Conservation (phyloP, 2,329 filamentous ascomycete species). For the Capronia epimyces region DNA sequence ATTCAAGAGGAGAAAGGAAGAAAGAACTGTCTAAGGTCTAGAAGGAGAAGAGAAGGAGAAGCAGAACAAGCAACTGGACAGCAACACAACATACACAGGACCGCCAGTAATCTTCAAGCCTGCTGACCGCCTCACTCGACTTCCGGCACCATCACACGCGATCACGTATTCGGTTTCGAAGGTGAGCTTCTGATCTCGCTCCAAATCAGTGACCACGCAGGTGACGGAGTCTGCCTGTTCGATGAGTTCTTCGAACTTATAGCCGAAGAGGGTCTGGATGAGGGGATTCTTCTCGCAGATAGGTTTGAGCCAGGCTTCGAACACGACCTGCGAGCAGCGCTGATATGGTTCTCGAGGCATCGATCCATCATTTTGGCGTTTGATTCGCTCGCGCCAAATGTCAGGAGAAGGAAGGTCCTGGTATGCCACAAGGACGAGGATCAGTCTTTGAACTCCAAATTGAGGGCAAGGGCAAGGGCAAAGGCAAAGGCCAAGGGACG, state of each 20-base stretch:
- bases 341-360: conserved; percentile 33
- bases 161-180: conserved; percentile 29
- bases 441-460: too few relatives aligned
- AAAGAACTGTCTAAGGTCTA: neutral
- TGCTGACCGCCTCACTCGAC: conserved; percentile 27
- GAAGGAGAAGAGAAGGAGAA: too few relatives aligned
- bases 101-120: conserved; percentile 30
- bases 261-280: conserved; percentile 31
- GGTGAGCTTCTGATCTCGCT: conserved; percentile 16
- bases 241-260: conserved; percentile 24
- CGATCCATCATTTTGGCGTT: conserved; percentile 33
- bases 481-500: too few relatives aligned
- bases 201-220: conserved; percentile 21
- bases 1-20: neutral
- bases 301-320: conserved; percentile 36
- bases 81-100: conserved; percentile 29
- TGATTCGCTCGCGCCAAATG: conserved; percentile 26
- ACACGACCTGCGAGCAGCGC: conserved; percentile 33
- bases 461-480: too few relatives aligned
- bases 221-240: conserved; percentile 24
- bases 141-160: conserved; percentile 32
- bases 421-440: too few relatives aligned
- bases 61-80: too few relatives aligned
- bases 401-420: conserved; percentile 13
- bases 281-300: conserved; percentile 24